Evolutionary conservation across 2,329 filamentous ascomycete species (phyloP).

Genomic region (Neobulgaria alba): DNA sequence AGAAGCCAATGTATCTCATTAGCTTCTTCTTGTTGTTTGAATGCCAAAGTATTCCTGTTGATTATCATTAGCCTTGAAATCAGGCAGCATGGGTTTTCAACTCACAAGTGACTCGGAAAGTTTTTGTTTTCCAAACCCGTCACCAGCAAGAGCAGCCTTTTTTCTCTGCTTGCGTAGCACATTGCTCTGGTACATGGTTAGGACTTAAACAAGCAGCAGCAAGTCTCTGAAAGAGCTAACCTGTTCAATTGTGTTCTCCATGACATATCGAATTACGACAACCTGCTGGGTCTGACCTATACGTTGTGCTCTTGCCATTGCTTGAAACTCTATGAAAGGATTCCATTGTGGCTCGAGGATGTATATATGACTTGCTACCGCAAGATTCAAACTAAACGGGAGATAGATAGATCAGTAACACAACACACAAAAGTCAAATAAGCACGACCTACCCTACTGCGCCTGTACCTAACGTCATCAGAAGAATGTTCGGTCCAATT

Average conservation of each 20-base stretch:
- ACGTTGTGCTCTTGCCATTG: slow-evolving; percentile 12
- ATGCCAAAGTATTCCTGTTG: neutral
- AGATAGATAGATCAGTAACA: neutral
- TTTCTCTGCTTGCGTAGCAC: neutral
- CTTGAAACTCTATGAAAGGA: slow-evolving; percentile 16
- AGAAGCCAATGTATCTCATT: neutral
- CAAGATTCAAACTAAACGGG: slow-evolving; percentile 10
- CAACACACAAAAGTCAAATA: neutral
- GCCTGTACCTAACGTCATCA: neutral
- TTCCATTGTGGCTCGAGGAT: slow-evolving; percentile 21
- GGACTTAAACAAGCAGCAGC: neutral
- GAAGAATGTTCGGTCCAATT: neutral
- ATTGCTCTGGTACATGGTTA: neutral
- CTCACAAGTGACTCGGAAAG: neutral
- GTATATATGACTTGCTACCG: slow-evolving; percentile 16
- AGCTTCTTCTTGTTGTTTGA: neutral
- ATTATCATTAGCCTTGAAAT: neutral
- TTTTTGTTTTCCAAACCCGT: neutral
- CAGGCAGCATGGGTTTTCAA: neutral
- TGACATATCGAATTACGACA: slow-evolving; percentile 13
- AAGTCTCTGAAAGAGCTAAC: slow-evolving; percentile 5
- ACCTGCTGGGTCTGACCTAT: slow-evolving; percentile 16
- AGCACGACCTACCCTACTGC: neutral
- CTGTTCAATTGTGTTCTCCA: slow-evolving; percentile 18
- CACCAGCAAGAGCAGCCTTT: neutral